Evolutionary conservation across 148 eudicot genomes (phyloP), one percentile per base, ranked within the genome.

Genomic region (Cornus kousa): DNA sequence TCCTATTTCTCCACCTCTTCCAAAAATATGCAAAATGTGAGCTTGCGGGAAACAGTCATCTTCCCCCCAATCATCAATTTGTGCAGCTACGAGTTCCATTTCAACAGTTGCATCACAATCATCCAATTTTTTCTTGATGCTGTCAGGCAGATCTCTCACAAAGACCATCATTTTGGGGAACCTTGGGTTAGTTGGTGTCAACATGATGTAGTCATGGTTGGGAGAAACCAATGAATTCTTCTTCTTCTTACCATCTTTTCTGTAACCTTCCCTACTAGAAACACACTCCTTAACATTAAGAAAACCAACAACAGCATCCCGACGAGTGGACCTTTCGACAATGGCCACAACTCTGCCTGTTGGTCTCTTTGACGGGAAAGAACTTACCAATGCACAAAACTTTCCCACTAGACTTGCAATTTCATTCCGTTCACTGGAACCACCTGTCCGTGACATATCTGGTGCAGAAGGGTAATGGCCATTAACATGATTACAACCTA

Each of bases 261-360:
- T 80, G 32, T 19, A 77, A 78, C 72, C 80, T 70, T 87, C 92
- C 79, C 79, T 82, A 76, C 75, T 77, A 71, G 67, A 78, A 59
- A 87, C 82, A 88, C 90, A 89, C 85, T 86, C 87, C 73, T 81
- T 89, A 53, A 82, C 84, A 83, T 80, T 83, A 37, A 95, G 88
- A 88, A 89, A 90, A n/a, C 99, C 99, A 59, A 93, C 93, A 74
- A 93, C 74, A 67, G 88, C 39, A 50, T 86, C 84, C 74, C 97
- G 86, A 23, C 91, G 91, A 32, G 79, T 80, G 50, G 99, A 93
- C 67, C 82, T 87, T 80, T 93, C 89, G 46, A 91, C 73, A 35
- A 95, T 87, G 10, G 91, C 88, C 64, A 95, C 93, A 74, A 95
- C 94, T 83, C 72, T 85, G 48, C 99, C 97, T 14, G 97, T 91